A percentile compares a stretch with the other conserved stretches of the same genome.
phyloP scores from a whole-genome alignment of 495 filamentous ascomycete species.

The Tirmania nivea region DNA sequence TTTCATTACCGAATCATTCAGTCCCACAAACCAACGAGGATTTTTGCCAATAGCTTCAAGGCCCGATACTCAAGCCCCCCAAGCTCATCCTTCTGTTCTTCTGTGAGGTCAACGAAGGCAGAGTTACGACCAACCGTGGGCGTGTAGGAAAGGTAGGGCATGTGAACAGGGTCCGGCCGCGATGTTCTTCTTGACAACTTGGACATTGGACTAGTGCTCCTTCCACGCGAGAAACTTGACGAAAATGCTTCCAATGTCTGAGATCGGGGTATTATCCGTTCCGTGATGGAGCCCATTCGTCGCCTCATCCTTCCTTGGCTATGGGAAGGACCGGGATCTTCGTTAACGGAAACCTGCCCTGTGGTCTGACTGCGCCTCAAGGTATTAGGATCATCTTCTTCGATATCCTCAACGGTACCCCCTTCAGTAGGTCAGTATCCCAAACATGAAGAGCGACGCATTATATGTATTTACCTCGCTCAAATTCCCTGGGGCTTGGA shows the following conservation, averaged over 20 bases:
- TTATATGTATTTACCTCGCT: constrained; percentile 7
- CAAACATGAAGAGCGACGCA: neutral
- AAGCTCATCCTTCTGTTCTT: constrained; percentile 34
- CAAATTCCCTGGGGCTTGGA: constrained; percentile 18
- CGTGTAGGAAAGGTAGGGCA: constrained; percentile 80
- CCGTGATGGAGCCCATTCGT: constrained; percentile 5
- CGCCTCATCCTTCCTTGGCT: neutral
- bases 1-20: neutral
- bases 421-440: constrained; percentile 2
- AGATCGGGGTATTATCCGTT: constrained; percentile 9
- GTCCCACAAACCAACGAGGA: constrained; percentile 25
- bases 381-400: constrained; percentile 16
- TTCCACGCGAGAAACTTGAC: constrained; percentile 2
- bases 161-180: constrained; percentile 7
- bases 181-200: constrained; percentile 6
- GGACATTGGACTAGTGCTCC: constrained; percentile 12
- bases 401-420: constrained; percentile 12
- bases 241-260: constrained; percentile 7
- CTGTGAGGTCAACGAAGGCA: constrained; percentile 54
- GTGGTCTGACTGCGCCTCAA: constrained; percentile 10
- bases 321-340: neutral
- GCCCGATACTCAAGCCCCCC: constrained; percentile 44
- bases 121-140: constrained; percentile 85
- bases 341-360: neutral
- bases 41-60: constrained; percentile 32